These are phyloP conservation scores for Solanum pinnatisectum DNA, from an alignment of 257 asterid genomes.

Conservation along the genomic window DNA sequence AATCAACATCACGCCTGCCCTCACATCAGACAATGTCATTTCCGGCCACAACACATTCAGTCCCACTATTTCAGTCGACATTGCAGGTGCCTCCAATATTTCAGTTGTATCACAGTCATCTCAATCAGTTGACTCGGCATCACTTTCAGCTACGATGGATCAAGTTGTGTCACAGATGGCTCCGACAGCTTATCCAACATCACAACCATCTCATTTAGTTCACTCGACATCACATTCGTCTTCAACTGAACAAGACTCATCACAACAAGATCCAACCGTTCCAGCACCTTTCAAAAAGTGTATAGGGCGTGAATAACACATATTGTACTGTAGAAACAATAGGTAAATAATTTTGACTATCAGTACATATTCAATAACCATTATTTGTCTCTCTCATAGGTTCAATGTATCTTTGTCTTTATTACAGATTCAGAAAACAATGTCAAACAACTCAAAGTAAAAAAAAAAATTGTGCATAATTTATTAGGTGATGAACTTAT, in stretches of 20 bases:
- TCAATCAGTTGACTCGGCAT: too few relatives aligned
- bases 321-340: not conserved
- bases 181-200: too few relatives aligned
- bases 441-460: not conserved
- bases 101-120: too few relatives aligned
- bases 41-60: not conserved
- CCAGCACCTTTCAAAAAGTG: too few relatives aligned
- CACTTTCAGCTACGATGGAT: too few relatives aligned
- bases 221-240: too few relatives aligned
- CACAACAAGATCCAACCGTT: too few relatives aligned
- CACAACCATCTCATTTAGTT: too few relatives aligned
- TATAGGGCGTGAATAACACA: too few relatives aligned
- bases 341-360: not conserved
- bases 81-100: too few relatives aligned
- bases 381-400: not conserved
- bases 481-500: not conserved
- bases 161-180: too few relatives aligned
- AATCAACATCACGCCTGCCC: not conserved
- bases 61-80: not conserved
- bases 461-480: not conserved
- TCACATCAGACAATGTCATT: not conserved
- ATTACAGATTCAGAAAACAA: not conserved
- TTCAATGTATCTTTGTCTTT: not conserved
- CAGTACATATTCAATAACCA: not conserved
- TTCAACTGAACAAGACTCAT: too few relatives aligned